phyloP scores from a whole-genome alignment of 495 filamentous ascomycete genomes.

The Penicillium lividum region DNA sequence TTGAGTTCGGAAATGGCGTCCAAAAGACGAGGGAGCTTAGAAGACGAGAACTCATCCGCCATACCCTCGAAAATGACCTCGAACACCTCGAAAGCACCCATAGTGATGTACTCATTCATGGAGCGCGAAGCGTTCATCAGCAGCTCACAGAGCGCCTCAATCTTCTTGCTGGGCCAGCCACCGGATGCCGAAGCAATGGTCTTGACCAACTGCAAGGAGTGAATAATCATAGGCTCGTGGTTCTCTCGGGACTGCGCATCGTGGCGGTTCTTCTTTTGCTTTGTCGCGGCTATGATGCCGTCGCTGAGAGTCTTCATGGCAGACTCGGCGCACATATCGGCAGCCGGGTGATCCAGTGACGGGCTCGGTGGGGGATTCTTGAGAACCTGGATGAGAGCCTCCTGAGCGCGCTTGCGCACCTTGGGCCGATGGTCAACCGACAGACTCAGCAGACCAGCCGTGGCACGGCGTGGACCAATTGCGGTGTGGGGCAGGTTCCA shows the following conservation, averaged over 20 bases:
- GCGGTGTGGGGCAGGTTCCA: slow-evolving; percentile 85
- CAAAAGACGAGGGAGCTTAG: slow-evolving; percentile 84
- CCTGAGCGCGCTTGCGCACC: slow-evolving; percentile 91
- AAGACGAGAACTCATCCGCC: slow-evolving; percentile 78
- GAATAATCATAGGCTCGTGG: slow-evolving; percentile 82
- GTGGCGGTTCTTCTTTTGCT: slow-evolving; percentile 65
- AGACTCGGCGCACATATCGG: slow-evolving; percentile 93
- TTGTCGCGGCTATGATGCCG: slow-evolving; percentile 60
- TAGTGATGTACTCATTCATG: slow-evolving; percentile 90
- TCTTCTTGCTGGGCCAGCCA: slow-evolving; percentile 96
- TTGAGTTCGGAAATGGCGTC: slow-evolving; percentile 86
- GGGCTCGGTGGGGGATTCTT: slow-evolving; percentile 84
- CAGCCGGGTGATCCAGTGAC: slow-evolving; percentile 86
- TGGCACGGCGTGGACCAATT: slow-evolving; percentile 83
- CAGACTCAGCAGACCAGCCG: slow-evolving; percentile 80
- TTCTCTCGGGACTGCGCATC: slow-evolving; percentile 48
- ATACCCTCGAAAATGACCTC: slow-evolving; percentile 93
- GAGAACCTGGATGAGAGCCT: slow-evolving; percentile 80
- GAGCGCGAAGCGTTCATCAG: slow-evolving; percentile 83
- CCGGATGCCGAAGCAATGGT: slow-evolving; percentile 80
- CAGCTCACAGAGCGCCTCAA: slow-evolving; percentile 85
- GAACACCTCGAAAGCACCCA: slow-evolving; percentile 94
- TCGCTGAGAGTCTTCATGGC: slow-evolving; percentile 75
- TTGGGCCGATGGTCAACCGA: slow-evolving; percentile 89
- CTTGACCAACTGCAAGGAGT: slow-evolving; percentile 88